These are phyloP conservation scores for Mycocentrospora acerina DNA, from an alignment of 2,329 filamentous ascomycete genomes.

Conservation along the genomic window DNA sequence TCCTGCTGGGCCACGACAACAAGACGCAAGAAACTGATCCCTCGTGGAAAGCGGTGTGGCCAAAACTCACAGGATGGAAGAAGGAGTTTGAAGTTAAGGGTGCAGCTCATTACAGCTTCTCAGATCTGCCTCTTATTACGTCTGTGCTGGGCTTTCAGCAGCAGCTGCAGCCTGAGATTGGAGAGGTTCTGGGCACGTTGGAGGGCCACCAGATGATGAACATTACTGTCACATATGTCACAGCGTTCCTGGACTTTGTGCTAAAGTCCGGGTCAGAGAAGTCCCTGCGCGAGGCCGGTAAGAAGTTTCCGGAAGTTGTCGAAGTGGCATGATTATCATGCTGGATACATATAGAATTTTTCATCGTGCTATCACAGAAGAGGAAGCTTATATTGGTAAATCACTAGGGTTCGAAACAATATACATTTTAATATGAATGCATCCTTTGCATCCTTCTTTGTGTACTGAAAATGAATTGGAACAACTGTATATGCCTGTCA, in stretches of 20 bases:
- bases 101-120: constrained; percentile 31
- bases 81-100: constrained; percentile 27
- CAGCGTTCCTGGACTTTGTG: constrained; percentile 22
- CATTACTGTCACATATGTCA: constrained; percentile 20
- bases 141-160: constrained; percentile 18
- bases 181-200: constrained; percentile 21
- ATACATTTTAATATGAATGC: no score
- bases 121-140: constrained; percentile 22
- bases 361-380: no score
- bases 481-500: no score
- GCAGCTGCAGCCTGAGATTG: constrained; percentile 15
- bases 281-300: background rate
- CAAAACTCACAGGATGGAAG: constrained; percentile 26
- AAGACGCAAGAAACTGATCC: constrained; percentile 31
- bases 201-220: constrained; percentile 23
- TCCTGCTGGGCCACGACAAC: constrained; percentile 30
- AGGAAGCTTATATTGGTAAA: no score
- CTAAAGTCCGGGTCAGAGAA: constrained; percentile 14
- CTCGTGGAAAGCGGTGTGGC: constrained; percentile 28
- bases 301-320: constrained; percentile 19
- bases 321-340: constrained; percentile 5
- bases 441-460: no score
- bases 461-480: no score
- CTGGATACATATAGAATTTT: no score
- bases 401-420: no score